Conservation (phyloP, 805 yeast genomes). For the Blastobotrys mokoenaii region DNA sequence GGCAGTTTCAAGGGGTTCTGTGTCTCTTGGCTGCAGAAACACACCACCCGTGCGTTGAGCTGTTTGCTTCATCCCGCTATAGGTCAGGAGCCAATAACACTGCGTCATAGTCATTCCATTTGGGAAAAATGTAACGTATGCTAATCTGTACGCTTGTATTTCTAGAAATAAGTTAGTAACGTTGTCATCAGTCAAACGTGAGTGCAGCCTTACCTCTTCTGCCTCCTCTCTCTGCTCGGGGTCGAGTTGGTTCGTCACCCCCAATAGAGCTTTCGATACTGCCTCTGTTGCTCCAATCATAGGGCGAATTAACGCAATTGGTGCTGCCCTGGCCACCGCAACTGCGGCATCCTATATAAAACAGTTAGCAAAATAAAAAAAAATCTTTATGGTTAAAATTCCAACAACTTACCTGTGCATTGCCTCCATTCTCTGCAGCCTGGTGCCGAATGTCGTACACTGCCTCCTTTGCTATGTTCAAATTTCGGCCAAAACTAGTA, state of each 20-base stretch:
- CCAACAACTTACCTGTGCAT: constrained; percentile 33
- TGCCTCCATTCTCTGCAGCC: constrained; percentile 49
- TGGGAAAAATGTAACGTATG: too few species aligned
- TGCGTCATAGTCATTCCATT: too few species aligned
- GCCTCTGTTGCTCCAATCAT: constrained; percentile 92
- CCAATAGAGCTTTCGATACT: constrained; percentile 70
- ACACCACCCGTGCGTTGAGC: too few species aligned
- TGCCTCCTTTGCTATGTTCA: constrained; percentile 56
- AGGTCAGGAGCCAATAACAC: too few species aligned
- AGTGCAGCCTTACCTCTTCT: constrained; percentile 18
- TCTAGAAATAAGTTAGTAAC: neutral
- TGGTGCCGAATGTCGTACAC: constrained; percentile 51
- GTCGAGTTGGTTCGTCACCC: constrained; percentile 73
- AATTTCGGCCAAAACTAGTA: constrained; percentile 58
- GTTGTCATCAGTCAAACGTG: neutral
- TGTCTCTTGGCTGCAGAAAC: too few species aligned
- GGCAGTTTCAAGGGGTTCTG: too few species aligned
- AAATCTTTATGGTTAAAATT: too few species aligned
- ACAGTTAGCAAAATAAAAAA: neutral
- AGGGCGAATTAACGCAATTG: constrained; percentile 73
- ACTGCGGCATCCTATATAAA: constrained; percentile 41
- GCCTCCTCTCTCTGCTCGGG: constrained; percentile 17
- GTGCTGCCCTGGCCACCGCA: constrained; percentile 67
- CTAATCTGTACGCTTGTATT: constrained; percentile 3
- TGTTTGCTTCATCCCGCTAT: too few species aligned